Evolutionary conservation across 2,329 filamentous ascomycete species (phyloP).

Genomic region (Beauveria sp.): DNA sequence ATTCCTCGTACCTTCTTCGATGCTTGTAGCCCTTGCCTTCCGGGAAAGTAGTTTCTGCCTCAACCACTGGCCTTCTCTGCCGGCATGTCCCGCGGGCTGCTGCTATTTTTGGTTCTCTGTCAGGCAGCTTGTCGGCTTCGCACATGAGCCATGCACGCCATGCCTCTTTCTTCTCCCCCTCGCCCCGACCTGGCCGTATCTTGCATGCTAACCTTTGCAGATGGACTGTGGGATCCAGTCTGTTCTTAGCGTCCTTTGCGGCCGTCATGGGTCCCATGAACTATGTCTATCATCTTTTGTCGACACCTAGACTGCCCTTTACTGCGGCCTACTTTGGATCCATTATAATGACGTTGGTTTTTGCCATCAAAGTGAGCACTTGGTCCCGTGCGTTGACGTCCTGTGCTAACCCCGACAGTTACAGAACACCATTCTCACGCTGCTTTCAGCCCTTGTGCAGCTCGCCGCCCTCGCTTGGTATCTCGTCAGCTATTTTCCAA

Average conservation of each 20-base stretch:
- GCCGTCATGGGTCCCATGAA: conserved; percentile 85
- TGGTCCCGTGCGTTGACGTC: conserved; percentile 7
- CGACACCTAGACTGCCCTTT: conserved; percentile 79
- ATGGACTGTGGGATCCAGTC: conserved; percentile 86
- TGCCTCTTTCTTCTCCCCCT: background rate
- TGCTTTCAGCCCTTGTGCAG: conserved; percentile 78
- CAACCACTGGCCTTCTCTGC: conserved; percentile 7
- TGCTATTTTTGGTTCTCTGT: background rate
- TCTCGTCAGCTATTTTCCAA: conserved; percentile 93
- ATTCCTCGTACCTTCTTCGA: background rate
- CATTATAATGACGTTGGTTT: conserved; percentile 83
- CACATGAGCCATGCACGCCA: conserved; percentile 20
- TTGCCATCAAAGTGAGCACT: conserved; percentile 77
- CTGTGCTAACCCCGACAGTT: conserved; percentile 46
- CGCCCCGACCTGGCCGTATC: background rate
- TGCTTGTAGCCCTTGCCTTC: background rate
- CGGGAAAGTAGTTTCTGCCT: background rate
- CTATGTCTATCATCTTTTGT: conserved; percentile 79
- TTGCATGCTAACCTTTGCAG: conserved; percentile 40
- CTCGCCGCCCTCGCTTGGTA: conserved; percentile 84
- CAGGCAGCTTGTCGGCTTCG: background rate
- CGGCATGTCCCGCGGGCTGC: background rate
- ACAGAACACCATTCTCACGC: conserved; percentile 74
- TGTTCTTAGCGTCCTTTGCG: conserved; percentile 89
- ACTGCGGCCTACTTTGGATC: conserved; percentile 93